Evolutionary conservation across 495 filamentous ascomycete species (phyloP), one percentile per base, ranked within the genome.

Genomic region (Xylaria sp.): DNA sequence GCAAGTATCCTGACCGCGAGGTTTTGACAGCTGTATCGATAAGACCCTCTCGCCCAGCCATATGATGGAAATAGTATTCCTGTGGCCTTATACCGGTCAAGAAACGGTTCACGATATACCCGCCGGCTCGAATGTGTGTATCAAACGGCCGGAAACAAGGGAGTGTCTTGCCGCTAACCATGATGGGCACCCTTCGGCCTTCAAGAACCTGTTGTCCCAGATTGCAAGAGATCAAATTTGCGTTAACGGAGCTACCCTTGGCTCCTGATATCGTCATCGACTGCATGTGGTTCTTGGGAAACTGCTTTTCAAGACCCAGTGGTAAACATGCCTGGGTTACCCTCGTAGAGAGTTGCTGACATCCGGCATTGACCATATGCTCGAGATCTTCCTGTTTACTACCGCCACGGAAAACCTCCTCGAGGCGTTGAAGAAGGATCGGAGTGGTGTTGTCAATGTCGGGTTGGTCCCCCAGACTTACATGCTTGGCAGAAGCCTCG

Each of bases 21-120:
- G 97, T 99, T 84, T 99, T 99, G 74, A 99, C 97, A 68, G 97
- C 97, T 50, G 97, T 99, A 88, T 99, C 97, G 82, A 99, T 98
- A 74, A 99, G 85, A 85, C 97, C 97, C 85, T 99, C 97, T 81
- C 97, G 90, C 78, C 97, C 97, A 75, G 95, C 95, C 97, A 99
- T 99, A 78, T 95, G 93, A 88, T 99, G 97, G 88, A 99, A 99
- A 82, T 93, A 99, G 80, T 97, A 98, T 79, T 98, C 97, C 79
- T 99, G 97, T 33, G 97, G 97, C 68, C 95, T 90, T 69, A 99
- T 93, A 67, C 97, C 97, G 19, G 97, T 98, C 88, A 99, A 93
- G 88, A 98, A 99, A 78, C 97, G 94, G 80, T 97, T 91, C 41
- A 91, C 91, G 65, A 99, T 91, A 79, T 97, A 99, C 37, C 97